These are phyloP conservation scores for Fusarium proliferatum DNA, from an alignment of 2,329 filamentous ascomycete species.

Conservation along the genomic window DNA sequence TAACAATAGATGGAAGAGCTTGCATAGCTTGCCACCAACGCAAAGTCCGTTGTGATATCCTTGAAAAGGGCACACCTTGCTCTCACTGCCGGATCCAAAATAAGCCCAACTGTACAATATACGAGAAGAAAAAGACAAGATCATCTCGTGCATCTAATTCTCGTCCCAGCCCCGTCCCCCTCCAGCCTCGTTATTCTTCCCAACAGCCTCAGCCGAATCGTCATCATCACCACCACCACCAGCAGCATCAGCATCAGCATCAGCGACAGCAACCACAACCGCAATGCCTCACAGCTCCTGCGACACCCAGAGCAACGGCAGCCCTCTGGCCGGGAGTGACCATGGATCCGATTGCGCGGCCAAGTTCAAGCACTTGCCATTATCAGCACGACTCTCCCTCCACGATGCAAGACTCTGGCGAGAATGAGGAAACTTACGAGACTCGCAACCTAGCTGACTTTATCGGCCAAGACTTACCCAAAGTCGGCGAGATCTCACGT, in stretches of 20 bases:
- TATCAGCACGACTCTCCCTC: slow-evolving; percentile 23
- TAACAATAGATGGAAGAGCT: slow-evolving; percentile 51
- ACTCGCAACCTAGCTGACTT: slow-evolving; percentile 60
- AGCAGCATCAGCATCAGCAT: no score
- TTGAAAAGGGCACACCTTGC: slow-evolving; percentile 58
- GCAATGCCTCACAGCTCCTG: slow-evolving; percentile 45
- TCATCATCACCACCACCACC: background rate
- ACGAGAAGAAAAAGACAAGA: slow-evolving; percentile 60
- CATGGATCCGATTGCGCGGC: slow-evolving; percentile 13
- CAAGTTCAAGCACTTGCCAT: slow-evolving; percentile 22
- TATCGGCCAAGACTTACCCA: slow-evolving; percentile 60
- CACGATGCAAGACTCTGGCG: slow-evolving; percentile 22
- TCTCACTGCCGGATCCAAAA: slow-evolving; percentile 59
- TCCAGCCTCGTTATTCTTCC: slow-evolving; percentile 57
- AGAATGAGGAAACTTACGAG: slow-evolving; percentile 53
- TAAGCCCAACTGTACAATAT: slow-evolving; percentile 57
- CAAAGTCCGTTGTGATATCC: slow-evolving; percentile 63
- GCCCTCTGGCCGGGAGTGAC: slow-evolving; percentile 23
- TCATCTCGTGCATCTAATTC: slow-evolving; percentile 47
- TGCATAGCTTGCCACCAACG: slow-evolving; percentile 62
- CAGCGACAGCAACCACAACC: slow-evolving; percentile 25
- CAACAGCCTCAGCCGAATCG: slow-evolving; percentile 23
- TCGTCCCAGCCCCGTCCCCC: slow-evolving; percentile 49
- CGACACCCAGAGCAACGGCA: slow-evolving; percentile 31
- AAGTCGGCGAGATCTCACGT: slow-evolving; percentile 58